Conservation (phyloP, 257 asterid genomes). For the Cynanchum wilfordii region DNA sequence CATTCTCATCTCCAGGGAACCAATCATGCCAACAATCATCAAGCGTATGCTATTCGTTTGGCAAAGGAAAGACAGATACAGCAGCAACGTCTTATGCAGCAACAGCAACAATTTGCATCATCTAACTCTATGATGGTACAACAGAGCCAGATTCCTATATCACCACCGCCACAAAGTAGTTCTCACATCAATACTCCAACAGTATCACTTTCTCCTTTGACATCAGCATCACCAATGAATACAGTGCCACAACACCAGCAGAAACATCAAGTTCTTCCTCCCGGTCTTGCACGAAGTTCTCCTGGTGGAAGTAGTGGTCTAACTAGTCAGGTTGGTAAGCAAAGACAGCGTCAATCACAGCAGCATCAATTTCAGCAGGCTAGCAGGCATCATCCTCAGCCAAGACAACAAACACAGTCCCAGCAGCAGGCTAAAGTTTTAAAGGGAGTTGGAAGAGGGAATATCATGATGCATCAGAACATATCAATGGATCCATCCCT, state of each 20-base stretch:
- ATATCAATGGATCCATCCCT: conserved; percentile 44
- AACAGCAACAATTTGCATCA: conserved; percentile 51
- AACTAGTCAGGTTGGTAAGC: conserved; percentile 48
- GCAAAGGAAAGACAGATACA: conserved; percentile 71
- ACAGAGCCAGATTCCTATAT: conserved; percentile 54
- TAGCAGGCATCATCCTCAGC: conserved; percentile 49
- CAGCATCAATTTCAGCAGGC: conserved; percentile 43
- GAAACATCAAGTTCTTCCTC: conserved; percentile 55
- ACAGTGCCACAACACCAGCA: conserved; percentile 59
- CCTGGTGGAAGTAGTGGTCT: conserved; percentile 48
- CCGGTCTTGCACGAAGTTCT: conserved; percentile 48
- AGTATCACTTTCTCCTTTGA: conserved; percentile 45
- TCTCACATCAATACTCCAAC: conserved; percentile 46
- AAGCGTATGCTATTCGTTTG: conserved; percentile 47
- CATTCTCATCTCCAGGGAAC: conserved; percentile 57
- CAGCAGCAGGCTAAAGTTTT: conserved; percentile 62
- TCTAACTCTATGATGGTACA: conserved; percentile 56
- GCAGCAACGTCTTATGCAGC: conserved; percentile 51
- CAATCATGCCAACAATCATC: conserved; percentile 46
- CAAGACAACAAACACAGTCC: conserved; percentile 54
- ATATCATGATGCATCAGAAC: conserved; percentile 48
- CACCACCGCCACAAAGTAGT: conserved; percentile 51
- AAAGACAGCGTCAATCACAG: conserved; percentile 32
- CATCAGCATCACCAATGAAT: conserved; percentile 45
- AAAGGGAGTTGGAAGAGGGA: conserved; percentile 76